These are phyloP conservation scores for Epichloe scottii DNA, from an alignment of 2,329 filamentous ascomycete genomes.

Conservation along the genomic window DNA sequence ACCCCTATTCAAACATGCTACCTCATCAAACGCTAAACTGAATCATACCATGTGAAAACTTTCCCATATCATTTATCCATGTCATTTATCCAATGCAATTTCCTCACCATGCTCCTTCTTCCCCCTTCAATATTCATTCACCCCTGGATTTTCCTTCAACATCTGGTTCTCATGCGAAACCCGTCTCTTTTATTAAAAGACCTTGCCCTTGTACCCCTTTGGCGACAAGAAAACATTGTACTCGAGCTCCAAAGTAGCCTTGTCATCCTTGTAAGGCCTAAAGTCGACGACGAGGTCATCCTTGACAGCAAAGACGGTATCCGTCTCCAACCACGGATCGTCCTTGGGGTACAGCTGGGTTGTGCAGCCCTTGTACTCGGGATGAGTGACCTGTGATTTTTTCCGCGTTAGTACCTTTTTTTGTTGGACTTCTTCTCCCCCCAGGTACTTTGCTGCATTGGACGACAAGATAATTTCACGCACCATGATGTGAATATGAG, in stretches of 20 bases:
- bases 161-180: too few relatives aligned
- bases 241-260: slow-evolving; percentile 26
- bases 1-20: too few relatives aligned
- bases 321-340: slow-evolving; percentile 46
- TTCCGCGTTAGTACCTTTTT: neutral
- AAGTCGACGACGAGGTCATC: slow-evolving; percentile 38
- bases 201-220: slow-evolving; percentile 32
- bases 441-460: too few relatives aligned
- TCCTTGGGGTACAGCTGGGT: slow-evolving; percentile 66
- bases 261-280: slow-evolving; percentile 28
- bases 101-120: neutral
- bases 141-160: too few relatives aligned
- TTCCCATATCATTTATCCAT: neutral
- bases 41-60: too few relatives aligned
- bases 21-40: too few relatives aligned
- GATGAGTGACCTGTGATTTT: slow-evolving; percentile 32
- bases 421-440: too few relatives aligned
- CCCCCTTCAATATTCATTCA: too few relatives aligned
- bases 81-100: neutral
- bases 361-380: slow-evolving; percentile 58
- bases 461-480: slow-evolving; percentile 5
- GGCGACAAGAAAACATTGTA: slow-evolving; percentile 31
- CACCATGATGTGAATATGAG: slow-evolving; percentile 40
- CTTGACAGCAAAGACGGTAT: slow-evolving; percentile 40
- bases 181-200: slow-evolving; percentile 3